Evolutionary conservation across 2,329 filamentous ascomycete genomes (phyloP).

Genomic region (Fusarium metavorans): DNA sequence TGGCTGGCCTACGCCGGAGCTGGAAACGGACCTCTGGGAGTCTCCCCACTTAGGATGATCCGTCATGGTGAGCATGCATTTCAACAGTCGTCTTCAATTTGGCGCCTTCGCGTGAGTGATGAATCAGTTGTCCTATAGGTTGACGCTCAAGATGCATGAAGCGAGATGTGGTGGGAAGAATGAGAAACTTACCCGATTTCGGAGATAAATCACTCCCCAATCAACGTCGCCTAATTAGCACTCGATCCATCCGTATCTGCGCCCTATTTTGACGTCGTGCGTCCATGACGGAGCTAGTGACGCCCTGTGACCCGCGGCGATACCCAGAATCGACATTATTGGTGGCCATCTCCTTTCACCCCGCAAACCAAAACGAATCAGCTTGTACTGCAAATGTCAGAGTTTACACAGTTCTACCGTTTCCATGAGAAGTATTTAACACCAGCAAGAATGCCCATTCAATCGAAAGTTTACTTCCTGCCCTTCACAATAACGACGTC

Average conservation of each 20-base stretch:
- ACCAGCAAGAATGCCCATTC: not conserved
- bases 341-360: not conserved
- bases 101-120: too few species aligned
- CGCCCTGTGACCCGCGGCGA: not conserved
- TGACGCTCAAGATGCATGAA: not conserved
- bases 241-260: not conserved
- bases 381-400: not conserved
- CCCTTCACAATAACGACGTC: not conserved
- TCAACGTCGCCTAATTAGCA: not conserved
- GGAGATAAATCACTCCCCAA: not conserved
- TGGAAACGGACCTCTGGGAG: too few species aligned
- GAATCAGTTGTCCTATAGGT: not conserved
- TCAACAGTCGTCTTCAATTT: not conserved
- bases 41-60: not conserved
- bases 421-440: not conserved
- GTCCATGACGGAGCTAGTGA: not conserved
- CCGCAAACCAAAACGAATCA: not conserved
- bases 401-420: not conserved
- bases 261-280: not conserved
- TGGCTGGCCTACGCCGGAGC: not conserved
- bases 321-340: not conserved
- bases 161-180: not conserved
- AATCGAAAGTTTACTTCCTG: not conserved
- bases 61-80: not conserved
- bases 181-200: not conserved